Conservation (phyloP, 129 eudicot genomes). For the Helianthus tuberosus region DNA sequence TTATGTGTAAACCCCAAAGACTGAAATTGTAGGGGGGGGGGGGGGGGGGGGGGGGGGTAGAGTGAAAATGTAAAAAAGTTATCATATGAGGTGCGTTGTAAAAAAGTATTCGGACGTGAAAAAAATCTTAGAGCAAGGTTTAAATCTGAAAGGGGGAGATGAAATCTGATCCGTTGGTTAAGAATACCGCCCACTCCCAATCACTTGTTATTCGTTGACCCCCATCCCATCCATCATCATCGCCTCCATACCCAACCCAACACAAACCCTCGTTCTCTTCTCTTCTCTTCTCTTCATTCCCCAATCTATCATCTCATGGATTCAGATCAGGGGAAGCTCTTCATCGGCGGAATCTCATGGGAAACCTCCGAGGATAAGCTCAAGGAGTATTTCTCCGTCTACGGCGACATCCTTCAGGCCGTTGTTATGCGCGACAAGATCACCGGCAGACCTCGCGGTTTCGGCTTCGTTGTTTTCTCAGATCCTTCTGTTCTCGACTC, state of each 20-base stretch:
- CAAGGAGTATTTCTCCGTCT: slow-evolving; percentile 64
- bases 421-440: slow-evolving; percentile 82
- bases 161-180: slow-evolving; percentile 44
- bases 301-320: slow-evolving; percentile 41
- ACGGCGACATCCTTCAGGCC: slow-evolving; percentile 66
- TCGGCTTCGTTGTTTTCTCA: slow-evolving; percentile 84
- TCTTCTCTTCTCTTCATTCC: too few species aligned
- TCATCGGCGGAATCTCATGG: slow-evolving; percentile 88
- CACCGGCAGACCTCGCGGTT: slow-evolving; percentile 83
- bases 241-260: slow-evolving; percentile 5
- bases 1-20: too few species aligned
- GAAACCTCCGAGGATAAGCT: slow-evolving; percentile 80
- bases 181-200: slow-evolving; percentile 20
- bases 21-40: too few species aligned
- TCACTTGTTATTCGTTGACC: slow-evolving; percentile 6
- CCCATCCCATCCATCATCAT: not conserved
- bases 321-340: slow-evolving; percentile 92
- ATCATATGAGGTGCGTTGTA: too few species aligned
- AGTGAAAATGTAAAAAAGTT: too few species aligned
- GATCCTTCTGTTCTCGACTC: slow-evolving; percentile 76
- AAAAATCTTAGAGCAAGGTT: slow-evolving; percentile 1
- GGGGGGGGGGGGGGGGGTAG: too few species aligned
- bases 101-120: not conserved
- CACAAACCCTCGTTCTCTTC: too few species aligned
- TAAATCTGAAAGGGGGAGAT: slow-evolving; percentile 10